Evolutionary conservation across 1,284 basidiomycete species (phyloP), one percentile per base, ranked within the genome.

Genomic region (Phellopilus nigrolimitatus): DNA sequence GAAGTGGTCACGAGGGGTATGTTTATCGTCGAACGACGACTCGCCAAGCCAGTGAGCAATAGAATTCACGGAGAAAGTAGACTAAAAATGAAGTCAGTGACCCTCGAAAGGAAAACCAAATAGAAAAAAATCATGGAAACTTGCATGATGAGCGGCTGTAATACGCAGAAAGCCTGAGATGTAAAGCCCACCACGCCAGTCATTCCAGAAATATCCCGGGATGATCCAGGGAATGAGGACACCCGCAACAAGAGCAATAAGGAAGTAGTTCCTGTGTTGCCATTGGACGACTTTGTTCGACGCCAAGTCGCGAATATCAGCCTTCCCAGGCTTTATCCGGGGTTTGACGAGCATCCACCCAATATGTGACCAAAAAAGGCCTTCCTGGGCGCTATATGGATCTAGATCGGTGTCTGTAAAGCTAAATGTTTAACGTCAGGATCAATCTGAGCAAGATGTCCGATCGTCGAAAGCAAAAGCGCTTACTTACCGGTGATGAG

Each of bases 321-420:
- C 83, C 22, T 78, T 73, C 10, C 92, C 92, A 24, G 89, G 83
- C 61, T 78, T 84, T 45, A 86, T 74, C 53, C 80, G 72, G 30
- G 91, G 85, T 66, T 89, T 89, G 66, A 94, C 76, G 55, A 95
- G 63, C 78, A 94, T 89, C 92, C 92, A 95, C 27, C 91, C 91
- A 48, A 94, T 72, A 68, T 95, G 91, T 4, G 90, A 83, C 80
- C 85, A 88, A n/a, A 84, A 61, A 19, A 88, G 66, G 3, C 92
- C 92, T 57, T 88, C 79, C 63, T 88, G 81, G 3, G 92, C 84
- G 59, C 88, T 82, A 71, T 95, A 95, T 4, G 92, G 92, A 68
- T 95, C 92, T 44, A 90, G 79, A 58, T 92, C 87, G 40, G 91
- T 94, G 70, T 95, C 92, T 59, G 92, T 94, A 68, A 85, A 84